phyloP scores from a whole-genome alignment of 148 eudicot genomes.

The Silene latifolia region DNA sequence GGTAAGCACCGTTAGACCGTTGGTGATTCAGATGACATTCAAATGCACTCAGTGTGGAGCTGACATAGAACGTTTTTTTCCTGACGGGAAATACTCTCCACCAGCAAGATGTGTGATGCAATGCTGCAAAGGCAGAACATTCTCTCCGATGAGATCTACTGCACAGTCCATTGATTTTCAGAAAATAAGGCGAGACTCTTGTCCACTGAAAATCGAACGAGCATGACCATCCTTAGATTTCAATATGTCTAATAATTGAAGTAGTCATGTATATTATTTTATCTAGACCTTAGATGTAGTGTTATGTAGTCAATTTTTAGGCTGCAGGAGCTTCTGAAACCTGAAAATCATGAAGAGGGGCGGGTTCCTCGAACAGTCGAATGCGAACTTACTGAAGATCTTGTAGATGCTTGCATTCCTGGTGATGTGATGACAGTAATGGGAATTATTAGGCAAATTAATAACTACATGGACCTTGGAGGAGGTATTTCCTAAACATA shows the following conservation, averaged over 20 bases:
- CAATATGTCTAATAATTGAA: background rate
- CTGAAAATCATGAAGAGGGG: constrained; percentile 98
- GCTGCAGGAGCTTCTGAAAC: constrained; percentile 85
- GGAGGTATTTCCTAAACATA: constrained; percentile 59
- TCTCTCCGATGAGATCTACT: constrained; percentile 69
- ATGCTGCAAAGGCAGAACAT: constrained; percentile 80
- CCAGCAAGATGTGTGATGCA: constrained; percentile 62
- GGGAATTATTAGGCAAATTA: constrained; percentile 88
- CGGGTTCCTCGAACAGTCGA: constrained; percentile 97
- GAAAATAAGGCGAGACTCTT: constrained; percentile 66
- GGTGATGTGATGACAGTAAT: constrained; percentile 94
- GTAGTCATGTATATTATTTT: background rate
- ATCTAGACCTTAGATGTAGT: constrained; percentile 1
- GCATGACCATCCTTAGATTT: constrained; percentile 1
- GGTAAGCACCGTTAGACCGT: constrained; percentile 90
- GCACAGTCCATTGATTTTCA: constrained; percentile 83
- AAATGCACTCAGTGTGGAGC: constrained; percentile 77
- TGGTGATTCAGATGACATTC: constrained; percentile 79
- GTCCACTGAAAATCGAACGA: background rate
- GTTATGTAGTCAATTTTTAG: constrained; percentile 32
- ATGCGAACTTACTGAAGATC: constrained; percentile 92
- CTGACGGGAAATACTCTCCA: constrained; percentile 96
- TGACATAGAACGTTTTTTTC: constrained; percentile 63
- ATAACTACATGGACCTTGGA: constrained; percentile 97
- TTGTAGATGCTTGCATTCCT: constrained; percentile 96